A percentile compares a stretch with the other conserved stretches of the same genome.
Evolutionary conservation across 2,329 filamentous ascomycete species (phyloP).

Genomic region (Zymoseptoria brevis): DNA sequence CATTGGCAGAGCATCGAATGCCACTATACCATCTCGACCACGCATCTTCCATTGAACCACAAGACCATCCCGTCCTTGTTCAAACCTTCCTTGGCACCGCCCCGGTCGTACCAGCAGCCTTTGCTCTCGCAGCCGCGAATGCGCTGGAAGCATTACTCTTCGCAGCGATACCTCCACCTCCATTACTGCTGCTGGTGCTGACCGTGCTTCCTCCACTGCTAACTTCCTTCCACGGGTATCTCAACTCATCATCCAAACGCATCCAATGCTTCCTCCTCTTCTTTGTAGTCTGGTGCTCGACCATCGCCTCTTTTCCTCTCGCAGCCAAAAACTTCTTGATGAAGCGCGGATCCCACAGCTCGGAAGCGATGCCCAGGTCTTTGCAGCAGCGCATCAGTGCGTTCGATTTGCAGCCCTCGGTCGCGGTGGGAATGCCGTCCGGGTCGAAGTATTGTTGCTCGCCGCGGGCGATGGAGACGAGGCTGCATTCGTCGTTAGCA

Average conservation of each 20-base stretch:
- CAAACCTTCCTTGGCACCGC: slow-evolving; percentile 13
- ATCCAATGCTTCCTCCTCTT: slow-evolving; percentile 83
- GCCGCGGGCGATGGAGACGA: slow-evolving; percentile 85
- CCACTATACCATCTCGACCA: background rate
- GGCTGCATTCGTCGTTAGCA: slow-evolving; percentile 43
- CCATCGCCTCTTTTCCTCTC: slow-evolving; percentile 72
- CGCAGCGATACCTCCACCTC: background rate
- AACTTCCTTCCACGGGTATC: slow-evolving; percentile 54
- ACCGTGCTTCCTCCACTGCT: background rate
- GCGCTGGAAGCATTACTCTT: background rate
- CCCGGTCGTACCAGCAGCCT: slow-evolving; percentile 3
- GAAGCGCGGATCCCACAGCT: slow-evolving; percentile 93
- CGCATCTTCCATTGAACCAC: background rate
- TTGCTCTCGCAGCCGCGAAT: background rate
- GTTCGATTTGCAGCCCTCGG: slow-evolving; percentile 96
- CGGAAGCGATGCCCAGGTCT: slow-evolving; percentile 86
- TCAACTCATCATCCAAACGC: slow-evolving; percentile 70
- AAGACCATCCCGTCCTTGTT: background rate
- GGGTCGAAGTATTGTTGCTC: slow-evolving; percentile 90
- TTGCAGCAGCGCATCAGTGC: slow-evolving; percentile 98
- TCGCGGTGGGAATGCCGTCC: slow-evolving; percentile 85
- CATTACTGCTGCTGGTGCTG: background rate
- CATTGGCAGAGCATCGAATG: too few relatives aligned
- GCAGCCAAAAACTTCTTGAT: slow-evolving; percentile 73
- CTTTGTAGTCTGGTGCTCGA: slow-evolving; percentile 79